A percentile compares a stretch with the other conserved stretches of the same genome.
These are phyloP conservation scores for Trypanosoma conorhini DNA, from an alignment of 208 protist genomes.

Conservation along the genomic window DNA sequence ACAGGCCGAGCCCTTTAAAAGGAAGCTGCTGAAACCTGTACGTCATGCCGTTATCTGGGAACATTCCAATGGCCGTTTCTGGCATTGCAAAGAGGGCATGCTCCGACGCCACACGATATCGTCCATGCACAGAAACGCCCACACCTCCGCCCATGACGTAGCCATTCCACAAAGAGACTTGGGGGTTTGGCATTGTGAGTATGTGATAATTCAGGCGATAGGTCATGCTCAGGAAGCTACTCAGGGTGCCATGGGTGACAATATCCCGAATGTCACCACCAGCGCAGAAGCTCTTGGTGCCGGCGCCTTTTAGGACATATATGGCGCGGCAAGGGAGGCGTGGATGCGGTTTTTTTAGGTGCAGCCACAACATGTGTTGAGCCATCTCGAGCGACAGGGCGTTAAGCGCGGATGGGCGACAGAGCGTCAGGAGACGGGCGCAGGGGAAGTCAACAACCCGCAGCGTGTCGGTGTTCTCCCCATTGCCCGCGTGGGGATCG, in stretches of 20 bases:
- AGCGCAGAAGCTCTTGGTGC: conserved; percentile 82
- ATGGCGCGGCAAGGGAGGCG: conserved; percentile 35
- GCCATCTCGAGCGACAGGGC: conserved; percentile 48
- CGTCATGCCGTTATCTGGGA: conserved; percentile 46
- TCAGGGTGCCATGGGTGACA: conserved; percentile 33
- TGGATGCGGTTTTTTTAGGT: conserved; percentile 41
- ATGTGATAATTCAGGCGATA: conserved; percentile 76
- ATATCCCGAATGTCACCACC: conserved; percentile 76
- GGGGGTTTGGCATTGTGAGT: conserved; percentile 38
- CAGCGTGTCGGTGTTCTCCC: conserved; percentile 12
- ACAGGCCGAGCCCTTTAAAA: conserved; percentile 66
- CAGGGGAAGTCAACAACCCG: conserved; percentile 33
- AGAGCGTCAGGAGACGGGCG: conserved; percentile 50
- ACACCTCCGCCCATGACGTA: conserved; percentile 85
- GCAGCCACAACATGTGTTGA: conserved; percentile 39
- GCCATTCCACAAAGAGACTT: conserved; percentile 82
- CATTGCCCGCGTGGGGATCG: neutral
- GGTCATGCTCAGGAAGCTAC: conserved; percentile 42
- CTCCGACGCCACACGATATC: conserved; percentile 80
- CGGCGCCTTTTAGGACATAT: conserved; percentile 65
- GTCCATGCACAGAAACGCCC: conserved; percentile 69
- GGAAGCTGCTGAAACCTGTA: conserved; percentile 69
- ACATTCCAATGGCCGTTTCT: conserved; percentile 78
- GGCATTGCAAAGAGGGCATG: conserved; percentile 83
- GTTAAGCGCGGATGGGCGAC: conserved; percentile 41